Evolutionary conservation across 108 stramenopile genomes (phyloP), one percentile per base, ranked within the genome.

Genomic region (Skeletonema marinoi): DNA sequence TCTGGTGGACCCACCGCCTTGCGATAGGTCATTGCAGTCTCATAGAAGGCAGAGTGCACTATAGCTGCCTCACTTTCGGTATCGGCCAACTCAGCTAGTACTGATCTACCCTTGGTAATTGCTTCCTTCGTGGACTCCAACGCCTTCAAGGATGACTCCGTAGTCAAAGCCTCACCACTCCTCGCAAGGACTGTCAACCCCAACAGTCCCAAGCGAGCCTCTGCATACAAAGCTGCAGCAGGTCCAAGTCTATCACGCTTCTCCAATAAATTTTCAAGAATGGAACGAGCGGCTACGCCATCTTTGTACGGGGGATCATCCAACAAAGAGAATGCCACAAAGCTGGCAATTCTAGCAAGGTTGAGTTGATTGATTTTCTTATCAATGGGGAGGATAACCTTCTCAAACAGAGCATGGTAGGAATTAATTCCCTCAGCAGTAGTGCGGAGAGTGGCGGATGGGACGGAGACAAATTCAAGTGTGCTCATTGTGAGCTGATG

Each of bases 1-100:
- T 98, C 97, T 14, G 98, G 95, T 35, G 97, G 98, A 32, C 99
- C 98, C 56, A 96, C 94, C 7, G 92, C 75, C 85, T 98, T 98
- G 84, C 91, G 87, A 78, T 98, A 98, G 48, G 84, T 90, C 87
- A 94, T 91, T 60, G 87, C 81, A 29, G 90, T 86, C 73, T 95
- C 90, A 83, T 97, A 97, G 73, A 93, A 96, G n/a, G 96, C 86
- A 29, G 90, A 82, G 78, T 95, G 90, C 11, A 97, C 98, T 13
- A 91, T 75, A n/a, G 96, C 88, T n/a, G 80, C 84, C 6, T 86
- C 80, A 60, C 81, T 84, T 29, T 70, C 74, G 10, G 71, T 73
- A 13, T 81, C 82, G 10, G 82, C 50, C 35, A 87, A 64, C 85
- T 95, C 89, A 4, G 90, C 71, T 56, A 96, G 76, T 1, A 87